A percentile compares a stretch with the other conserved stretches of the same genome.
Conservation (phyloP, 2,329 filamentous ascomycete genomes). For the Pestalotiopsis sp. region DNA sequence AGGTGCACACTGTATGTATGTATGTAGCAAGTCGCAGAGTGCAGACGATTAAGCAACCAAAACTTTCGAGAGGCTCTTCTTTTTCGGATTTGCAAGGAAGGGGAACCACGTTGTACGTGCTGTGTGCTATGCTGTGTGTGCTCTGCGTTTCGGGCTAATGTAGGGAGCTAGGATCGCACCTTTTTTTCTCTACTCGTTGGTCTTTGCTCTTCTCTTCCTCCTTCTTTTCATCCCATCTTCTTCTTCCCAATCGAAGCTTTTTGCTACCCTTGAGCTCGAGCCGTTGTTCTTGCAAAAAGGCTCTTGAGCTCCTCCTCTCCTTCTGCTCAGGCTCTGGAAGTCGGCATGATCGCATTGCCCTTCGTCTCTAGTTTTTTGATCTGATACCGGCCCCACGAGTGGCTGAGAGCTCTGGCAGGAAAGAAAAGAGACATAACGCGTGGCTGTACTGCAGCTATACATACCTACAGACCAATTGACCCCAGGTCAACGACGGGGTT, state of each 20-base stretch:
- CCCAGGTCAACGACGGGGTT: not conserved
- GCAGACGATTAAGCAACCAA: not conserved
- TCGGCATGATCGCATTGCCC: not conserved
- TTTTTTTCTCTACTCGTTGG: not conserved
- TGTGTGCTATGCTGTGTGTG: not conserved
- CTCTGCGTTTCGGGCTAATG: constrained; percentile 10
- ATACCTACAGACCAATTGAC: too few relatives aligned
- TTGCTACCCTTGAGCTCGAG: too few relatives aligned
- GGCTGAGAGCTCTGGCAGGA: too few relatives aligned
- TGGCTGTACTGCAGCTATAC: not conserved
- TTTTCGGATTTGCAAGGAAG: not conserved
- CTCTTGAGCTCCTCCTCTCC: not conserved
- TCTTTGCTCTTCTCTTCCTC: not conserved
- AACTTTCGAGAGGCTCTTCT: not conserved
- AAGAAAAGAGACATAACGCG: not conserved
- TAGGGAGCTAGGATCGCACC: constrained; percentile 8
- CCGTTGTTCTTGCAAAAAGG: not conserved
- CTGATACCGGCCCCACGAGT: too few relatives aligned
- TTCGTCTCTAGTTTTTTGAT: not conserved
- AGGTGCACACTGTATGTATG: not conserved
- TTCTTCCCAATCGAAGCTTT: not conserved
- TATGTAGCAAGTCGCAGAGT: not conserved
- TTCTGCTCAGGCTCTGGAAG: constrained; percentile 3
- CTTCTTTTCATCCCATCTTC: constrained; percentile 11
- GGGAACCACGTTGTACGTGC: not conserved